A percentile compares a stretch with the other conserved stretches of the same genome.
Conservation (phyloP, 2,329 filamentous ascomycete species). For the Thielaviopsis ethacetica region DNA sequence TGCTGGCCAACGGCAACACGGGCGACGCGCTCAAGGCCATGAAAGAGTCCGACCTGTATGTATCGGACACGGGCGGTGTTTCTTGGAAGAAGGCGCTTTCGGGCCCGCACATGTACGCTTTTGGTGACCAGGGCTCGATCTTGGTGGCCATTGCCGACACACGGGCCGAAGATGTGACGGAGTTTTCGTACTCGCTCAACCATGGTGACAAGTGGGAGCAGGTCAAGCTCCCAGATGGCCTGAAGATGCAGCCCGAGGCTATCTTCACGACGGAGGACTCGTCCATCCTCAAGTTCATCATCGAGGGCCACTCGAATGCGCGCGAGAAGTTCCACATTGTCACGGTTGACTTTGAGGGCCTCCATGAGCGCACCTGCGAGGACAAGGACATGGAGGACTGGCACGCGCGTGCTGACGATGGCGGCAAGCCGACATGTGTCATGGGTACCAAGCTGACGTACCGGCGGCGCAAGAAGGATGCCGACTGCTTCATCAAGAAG, state of each 20-base stretch:
- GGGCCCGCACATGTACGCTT: slow-evolving; percentile 87
- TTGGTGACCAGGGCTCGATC: slow-evolving; percentile 83
- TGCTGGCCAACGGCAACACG: slow-evolving; percentile 88
- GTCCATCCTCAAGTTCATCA: slow-evolving; percentile 77
- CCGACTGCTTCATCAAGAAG: slow-evolving; percentile 75
- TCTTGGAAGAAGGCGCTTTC: slow-evolving; percentile 64
- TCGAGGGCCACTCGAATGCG: slow-evolving; percentile 46
- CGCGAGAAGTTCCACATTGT: slow-evolving; percentile 45
- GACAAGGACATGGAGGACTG: slow-evolving; percentile 72
- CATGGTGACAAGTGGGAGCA: slow-evolving; percentile 74
- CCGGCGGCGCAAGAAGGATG: slow-evolving; percentile 66
- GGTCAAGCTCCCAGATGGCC: slow-evolving; percentile 46
- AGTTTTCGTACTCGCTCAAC: slow-evolving; percentile 64
- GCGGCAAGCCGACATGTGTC: slow-evolving; percentile 70
- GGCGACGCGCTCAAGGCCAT: slow-evolving; percentile 59
- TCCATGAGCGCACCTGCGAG: slow-evolving; percentile 66
- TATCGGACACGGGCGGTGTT: slow-evolving; percentile 80
- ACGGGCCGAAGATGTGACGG: slow-evolving; percentile 38
- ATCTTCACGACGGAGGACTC: slow-evolving; percentile 86
- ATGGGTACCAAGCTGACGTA: slow-evolving; percentile 95
- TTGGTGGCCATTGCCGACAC: slow-evolving; percentile 71
- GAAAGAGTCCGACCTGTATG: slow-evolving; percentile 60
- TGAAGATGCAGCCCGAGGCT: slow-evolving; percentile 53
- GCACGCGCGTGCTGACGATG: slow-evolving; percentile 65
- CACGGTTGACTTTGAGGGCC: slow-evolving; percentile 65